Conservation (phyloP, 305 asterid genomes). For the Plantago coronopus region DNA sequence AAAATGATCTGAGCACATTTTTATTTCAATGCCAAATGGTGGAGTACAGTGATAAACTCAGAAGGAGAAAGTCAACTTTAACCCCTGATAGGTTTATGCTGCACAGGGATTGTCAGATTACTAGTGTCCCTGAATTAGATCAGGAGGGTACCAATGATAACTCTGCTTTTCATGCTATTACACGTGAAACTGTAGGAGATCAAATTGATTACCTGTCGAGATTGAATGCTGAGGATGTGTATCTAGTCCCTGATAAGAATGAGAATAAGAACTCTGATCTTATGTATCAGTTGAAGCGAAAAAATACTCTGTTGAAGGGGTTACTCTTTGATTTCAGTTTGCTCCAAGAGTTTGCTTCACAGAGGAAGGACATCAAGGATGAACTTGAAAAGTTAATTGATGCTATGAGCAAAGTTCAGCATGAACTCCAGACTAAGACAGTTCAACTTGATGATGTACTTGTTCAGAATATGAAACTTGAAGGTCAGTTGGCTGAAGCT, state of each 20-base stretch:
- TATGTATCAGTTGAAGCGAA: slow-evolving; percentile 58
- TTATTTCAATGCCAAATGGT: slow-evolving; percentile 45
- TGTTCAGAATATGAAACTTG: slow-evolving; percentile 47
- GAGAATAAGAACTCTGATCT: slow-evolving; percentile 41
- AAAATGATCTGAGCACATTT: slow-evolving; percentile 42
- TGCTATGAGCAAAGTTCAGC: slow-evolving; percentile 50
- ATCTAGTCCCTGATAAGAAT: slow-evolving; percentile 31
- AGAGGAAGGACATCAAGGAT: slow-evolving; percentile 64
- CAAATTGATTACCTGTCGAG: slow-evolving; percentile 20
- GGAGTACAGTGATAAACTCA: slow-evolving; percentile 28
- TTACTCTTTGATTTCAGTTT: slow-evolving; percentile 78
- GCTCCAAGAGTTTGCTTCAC: slow-evolving; percentile 82
- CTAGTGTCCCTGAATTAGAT: slow-evolving; percentile 26
- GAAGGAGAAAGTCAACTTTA: slow-evolving; percentile 24
- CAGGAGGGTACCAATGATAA: slow-evolving; percentile 18
- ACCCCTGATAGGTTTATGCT: slow-evolving; percentile 25
- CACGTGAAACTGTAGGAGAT: slow-evolving; percentile 30
- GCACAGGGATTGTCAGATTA: slow-evolving; percentile 26
- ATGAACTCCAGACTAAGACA: slow-evolving; percentile 54
- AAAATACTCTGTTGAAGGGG: slow-evolving; percentile 65
- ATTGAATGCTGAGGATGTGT: slow-evolving; percentile 31
- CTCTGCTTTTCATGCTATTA: slow-evolving; percentile 24
- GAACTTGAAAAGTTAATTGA: slow-evolving; percentile 52
- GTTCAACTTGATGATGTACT: slow-evolving; percentile 46
- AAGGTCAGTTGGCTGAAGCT: slow-evolving; percentile 49